Evolutionary conservation across 805 yeast genomes (phyloP).

Genomic region (Pichia cephalocereana): DNA sequence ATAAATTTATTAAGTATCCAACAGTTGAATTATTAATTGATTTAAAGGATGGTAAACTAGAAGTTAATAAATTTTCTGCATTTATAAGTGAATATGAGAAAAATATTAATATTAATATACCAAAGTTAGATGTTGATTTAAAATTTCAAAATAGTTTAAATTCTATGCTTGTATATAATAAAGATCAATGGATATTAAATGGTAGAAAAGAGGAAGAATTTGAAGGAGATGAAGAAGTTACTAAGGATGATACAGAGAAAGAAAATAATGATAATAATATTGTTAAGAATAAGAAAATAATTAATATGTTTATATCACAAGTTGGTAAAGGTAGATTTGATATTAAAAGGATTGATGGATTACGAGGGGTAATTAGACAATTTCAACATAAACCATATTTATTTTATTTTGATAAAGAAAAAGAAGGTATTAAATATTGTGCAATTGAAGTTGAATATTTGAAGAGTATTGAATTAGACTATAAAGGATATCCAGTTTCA

Average conservation of each 20-base stretch:
- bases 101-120: constrained; percentile 19
- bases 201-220: constrained; percentile 2
- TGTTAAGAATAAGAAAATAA: constrained; percentile 12
- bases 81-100: constrained; percentile 23
- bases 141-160: constrained; percentile 24
- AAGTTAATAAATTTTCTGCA: constrained; percentile 15
- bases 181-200: constrained; percentile 11
- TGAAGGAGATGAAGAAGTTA: constrained; percentile 1
- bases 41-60: constrained; percentile 14
- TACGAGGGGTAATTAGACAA: constrained; percentile 2
- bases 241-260: not conserved
- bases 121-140: constrained; percentile 21
- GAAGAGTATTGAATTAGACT: constrained; percentile 23
- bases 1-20: constrained; percentile 19
- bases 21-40: constrained; percentile 26
- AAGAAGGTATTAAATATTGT: constrained; percentile 4
- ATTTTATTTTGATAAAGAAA: not conserved
- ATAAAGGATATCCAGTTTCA: constrained; percentile 16
- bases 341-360: constrained; percentile 8
- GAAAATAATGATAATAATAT: constrained; percentile 7
- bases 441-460: constrained; percentile 15
- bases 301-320: constrained; percentile 16
- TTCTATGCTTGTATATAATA: constrained; percentile 17
- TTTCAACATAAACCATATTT: constrained; percentile 7
- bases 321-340: constrained; percentile 17